Conservation (phyloP, 495 filamentous ascomycete genomes). For the Terfezia claveryi region DNA sequence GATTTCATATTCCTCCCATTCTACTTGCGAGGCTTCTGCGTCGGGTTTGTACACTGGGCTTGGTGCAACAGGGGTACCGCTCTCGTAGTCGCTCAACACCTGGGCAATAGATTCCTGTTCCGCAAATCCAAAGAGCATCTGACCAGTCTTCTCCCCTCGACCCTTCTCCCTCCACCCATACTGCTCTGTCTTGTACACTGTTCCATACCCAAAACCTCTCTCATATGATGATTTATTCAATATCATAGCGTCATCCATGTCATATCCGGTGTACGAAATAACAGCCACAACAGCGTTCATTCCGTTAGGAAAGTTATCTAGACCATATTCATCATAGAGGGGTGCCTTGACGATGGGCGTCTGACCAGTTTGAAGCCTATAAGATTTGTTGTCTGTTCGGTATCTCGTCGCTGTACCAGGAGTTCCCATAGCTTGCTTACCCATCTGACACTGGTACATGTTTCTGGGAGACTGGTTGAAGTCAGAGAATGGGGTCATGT, state of each 20-base stretch:
- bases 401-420: conserved; percentile 68
- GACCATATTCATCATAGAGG: conserved; percentile 81
- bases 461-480: conserved; percentile 98
- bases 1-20: conserved; percentile 6
- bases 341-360: conserved; percentile 83
- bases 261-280: conserved; percentile 95
- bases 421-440: conserved; percentile 97
- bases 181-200: conserved; percentile 92
- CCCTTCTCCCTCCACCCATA: conserved; percentile 54
- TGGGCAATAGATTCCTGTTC: conserved; percentile 10
- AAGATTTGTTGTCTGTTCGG: conserved; percentile 91
- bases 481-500: conserved; percentile 97
- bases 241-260: conserved; percentile 99
- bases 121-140: conserved; percentile 15
- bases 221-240: conserved; percentile 95
- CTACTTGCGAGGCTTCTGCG: conserved; percentile 15
- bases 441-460: conserved; percentile 99
- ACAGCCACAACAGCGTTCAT: conserved; percentile 91
- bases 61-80: conserved; percentile 28
- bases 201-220: conserved; percentile 88
- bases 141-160: conserved; percentile 26
- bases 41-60: conserved; percentile 72
- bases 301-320: conserved; percentile 98
- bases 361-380: conserved; percentile 84
- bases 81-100: background rate